Evolutionary conservation across 2,329 filamentous ascomycete genomes (phyloP), one percentile per base, ranked within the genome.

Genomic region (Aspergillus sp.): DNA sequence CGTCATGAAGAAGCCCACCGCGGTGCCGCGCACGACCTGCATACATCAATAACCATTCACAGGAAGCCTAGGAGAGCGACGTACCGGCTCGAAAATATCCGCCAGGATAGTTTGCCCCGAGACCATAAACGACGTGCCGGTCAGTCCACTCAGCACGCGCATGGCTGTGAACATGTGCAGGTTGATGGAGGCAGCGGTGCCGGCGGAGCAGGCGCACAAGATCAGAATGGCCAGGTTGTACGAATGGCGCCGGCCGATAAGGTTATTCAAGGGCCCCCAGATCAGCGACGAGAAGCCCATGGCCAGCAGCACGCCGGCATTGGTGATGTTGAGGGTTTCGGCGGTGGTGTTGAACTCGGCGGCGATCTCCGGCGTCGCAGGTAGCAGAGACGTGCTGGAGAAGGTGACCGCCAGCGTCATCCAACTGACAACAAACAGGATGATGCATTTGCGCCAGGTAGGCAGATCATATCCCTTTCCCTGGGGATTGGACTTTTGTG

Each of bases 1-100:
- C 32, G 67, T 64, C 64, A 76, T 71, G 49, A 77, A 74, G 55
- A 72, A 75, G 0, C 73, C 75, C 2, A 72, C 68, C 3, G 74
- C 74, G 2, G 70, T 76, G n/a, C 74, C 75, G 40, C 72, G 52
- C 54, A 77, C 70, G 30, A 63, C 60, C 65, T 72, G 48, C 11
- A 5, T 10, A 17, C 16, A 16, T 11, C n/a, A 47, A 14, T 22
- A 22, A 7, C 22, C 7, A 7, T 7, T 22, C 4, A 7, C 22
- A n/a, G n/a, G n/a, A n/a, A n/a, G n/a, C n/a, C n/a, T n/a, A 36
- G 14, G 3, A 17, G 32, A 30, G 14, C 22, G 48, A 56, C 33
- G 4, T 48, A 73, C 71, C 33, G 71, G 68, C 48, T 71, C 63
- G 52, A 68, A 73, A 19, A 72, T 71, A 63, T 73, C 71, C 2